Evolutionary conservation across 1,284 basidiomycete species (phyloP).

Genomic region (Cutaneotrichosporon cutaneum): DNA sequence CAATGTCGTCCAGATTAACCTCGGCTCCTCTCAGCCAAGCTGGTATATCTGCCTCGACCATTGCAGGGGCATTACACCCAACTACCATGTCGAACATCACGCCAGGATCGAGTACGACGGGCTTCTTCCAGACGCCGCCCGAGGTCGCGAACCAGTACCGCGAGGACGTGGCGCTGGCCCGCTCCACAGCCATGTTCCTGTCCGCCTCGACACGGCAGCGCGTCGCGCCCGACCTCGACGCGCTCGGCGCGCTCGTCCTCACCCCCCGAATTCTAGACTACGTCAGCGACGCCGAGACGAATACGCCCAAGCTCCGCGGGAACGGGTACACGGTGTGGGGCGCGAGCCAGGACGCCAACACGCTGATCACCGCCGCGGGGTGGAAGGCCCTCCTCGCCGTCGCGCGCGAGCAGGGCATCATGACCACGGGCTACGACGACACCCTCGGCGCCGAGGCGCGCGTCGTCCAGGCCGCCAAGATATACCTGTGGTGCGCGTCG

Average conservation of each 20-base stretch:
- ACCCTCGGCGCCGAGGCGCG: slow-evolving; percentile 16
- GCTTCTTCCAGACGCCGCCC: slow-evolving; percentile 23
- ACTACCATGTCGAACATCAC: not conserved
- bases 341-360: slow-evolving; percentile 10
- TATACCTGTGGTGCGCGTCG: slow-evolving; percentile 18
- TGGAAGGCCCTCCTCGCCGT: slow-evolving; percentile 23
- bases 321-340: slow-evolving; percentile 21
- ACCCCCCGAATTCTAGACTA: slow-evolving; percentile 1
- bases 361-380: slow-evolving; percentile 18
- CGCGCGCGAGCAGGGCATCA: slow-evolving; percentile 19
- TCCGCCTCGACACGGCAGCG: not conserved
- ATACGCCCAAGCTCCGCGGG: slow-evolving; percentile 20
- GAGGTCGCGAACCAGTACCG: slow-evolving; percentile 11
- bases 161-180: slow-evolving; percentile 14
- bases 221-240: not conserved
- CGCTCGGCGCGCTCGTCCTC: slow-evolving; percentile 15
- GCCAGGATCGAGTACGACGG: slow-evolving; percentile 14
- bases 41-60: too few relatives aligned
- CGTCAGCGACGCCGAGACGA: slow-evolving; percentile 22
- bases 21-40: too few relatives aligned
- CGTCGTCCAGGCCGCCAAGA: slow-evolving; percentile 22
- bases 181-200: slow-evolving; percentile 14
- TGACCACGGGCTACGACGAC: slow-evolving; percentile 19
- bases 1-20: not conserved
- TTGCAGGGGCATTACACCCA: not conserved